Evolutionary conservation across 2,329 filamentous ascomycete genomes (phyloP).

Genomic region (Nigrospora osmanthi): DNA sequence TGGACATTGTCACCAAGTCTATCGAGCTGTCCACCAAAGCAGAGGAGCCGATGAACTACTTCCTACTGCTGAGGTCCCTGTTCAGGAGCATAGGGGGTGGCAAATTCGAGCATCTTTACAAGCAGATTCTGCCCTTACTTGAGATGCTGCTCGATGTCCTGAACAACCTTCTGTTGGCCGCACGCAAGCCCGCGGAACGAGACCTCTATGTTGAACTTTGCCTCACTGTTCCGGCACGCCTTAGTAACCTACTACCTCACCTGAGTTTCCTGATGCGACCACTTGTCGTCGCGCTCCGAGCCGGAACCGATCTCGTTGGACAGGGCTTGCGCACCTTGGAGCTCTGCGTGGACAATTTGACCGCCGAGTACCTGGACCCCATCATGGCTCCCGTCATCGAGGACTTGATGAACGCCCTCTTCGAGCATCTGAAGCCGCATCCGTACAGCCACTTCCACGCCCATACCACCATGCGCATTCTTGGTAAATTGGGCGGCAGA

Average conservation of each 20-base stretch:
- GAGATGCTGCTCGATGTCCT: conserved; percentile 98
- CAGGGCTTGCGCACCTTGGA: conserved; percentile 91
- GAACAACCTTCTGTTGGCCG: conserved; percentile 87
- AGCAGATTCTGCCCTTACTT: conserved; percentile 89
- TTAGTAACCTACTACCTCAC: conserved; percentile 92
- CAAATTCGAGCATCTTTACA: conserved; percentile 95
- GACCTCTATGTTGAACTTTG: conserved; percentile 97
- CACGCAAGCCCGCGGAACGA: conserved; percentile 80
- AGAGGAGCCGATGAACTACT: conserved; percentile 98
- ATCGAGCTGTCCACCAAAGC: conserved; percentile 94
- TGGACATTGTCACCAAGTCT: conserved; percentile 94
- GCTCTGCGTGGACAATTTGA: conserved; percentile 95
- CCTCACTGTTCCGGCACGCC: conserved; percentile 84
- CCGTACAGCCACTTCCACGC: conserved; percentile 97
- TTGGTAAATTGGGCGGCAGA: conserved; percentile 90
- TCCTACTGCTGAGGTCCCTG: conserved; percentile 80
- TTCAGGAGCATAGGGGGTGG: conserved; percentile 96
- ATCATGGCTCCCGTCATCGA: conserved; percentile 99
- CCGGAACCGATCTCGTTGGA: conserved; percentile 86
- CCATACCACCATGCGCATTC: conserved; percentile 93
- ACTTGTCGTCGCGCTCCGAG: conserved; percentile 87
- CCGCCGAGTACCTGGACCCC: conserved; percentile 93
- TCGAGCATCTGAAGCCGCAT: conserved; percentile 87
- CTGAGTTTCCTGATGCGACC: conserved; percentile 95
- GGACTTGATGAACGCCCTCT: conserved; percentile 94